phyloP scores from a whole-genome alignment of 2,329 filamentous ascomycete genomes.

The Ophiosphaerella korrae region DNA sequence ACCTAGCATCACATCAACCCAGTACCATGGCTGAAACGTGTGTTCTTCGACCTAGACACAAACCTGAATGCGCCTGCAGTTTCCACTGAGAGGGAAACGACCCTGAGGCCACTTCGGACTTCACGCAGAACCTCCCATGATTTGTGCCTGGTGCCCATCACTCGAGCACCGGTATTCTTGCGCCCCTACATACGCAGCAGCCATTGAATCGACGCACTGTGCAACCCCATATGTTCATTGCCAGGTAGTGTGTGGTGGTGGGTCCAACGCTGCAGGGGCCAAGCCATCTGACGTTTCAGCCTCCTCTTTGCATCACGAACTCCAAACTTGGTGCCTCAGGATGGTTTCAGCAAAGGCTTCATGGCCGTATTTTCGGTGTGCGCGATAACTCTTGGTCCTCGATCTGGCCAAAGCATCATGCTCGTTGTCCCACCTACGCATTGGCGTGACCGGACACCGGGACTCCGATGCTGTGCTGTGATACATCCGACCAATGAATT shows the following conservation, averaged over 20 bases:
- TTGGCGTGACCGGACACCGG: constrained; percentile 1
- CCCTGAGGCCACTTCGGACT: too few relatives aligned
- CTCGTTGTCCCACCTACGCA: constrained; percentile 1
- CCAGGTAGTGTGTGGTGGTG: neutral
- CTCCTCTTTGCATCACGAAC: constrained; percentile 9
- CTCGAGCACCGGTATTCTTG: too few relatives aligned
- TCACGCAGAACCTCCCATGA: too few relatives aligned
- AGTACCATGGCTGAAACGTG: too few relatives aligned
- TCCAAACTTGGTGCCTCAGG: constrained; percentile 17
- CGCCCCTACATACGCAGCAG: too few relatives aligned
- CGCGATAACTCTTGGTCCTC: neutral
- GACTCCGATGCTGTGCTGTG: neutral
- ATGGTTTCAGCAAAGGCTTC: constrained; percentile 14
- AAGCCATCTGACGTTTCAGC: constrained; percentile 16
- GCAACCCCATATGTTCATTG: neutral
- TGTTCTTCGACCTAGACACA: too few relatives aligned
- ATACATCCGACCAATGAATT: neutral
- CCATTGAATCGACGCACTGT: neutral
- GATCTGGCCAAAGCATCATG: constrained; percentile 6
- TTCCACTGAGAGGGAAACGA: too few relatives aligned
- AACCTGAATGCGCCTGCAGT: too few relatives aligned
- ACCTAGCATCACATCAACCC: too few relatives aligned
- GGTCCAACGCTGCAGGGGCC: constrained; percentile 14
- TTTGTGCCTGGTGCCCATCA: too few relatives aligned
- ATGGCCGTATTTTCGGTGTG: neutral